phyloP scores from a whole-genome alignment of 2,329 filamentous ascomycete genomes.

The Talaromyces pinophilus region DNA sequence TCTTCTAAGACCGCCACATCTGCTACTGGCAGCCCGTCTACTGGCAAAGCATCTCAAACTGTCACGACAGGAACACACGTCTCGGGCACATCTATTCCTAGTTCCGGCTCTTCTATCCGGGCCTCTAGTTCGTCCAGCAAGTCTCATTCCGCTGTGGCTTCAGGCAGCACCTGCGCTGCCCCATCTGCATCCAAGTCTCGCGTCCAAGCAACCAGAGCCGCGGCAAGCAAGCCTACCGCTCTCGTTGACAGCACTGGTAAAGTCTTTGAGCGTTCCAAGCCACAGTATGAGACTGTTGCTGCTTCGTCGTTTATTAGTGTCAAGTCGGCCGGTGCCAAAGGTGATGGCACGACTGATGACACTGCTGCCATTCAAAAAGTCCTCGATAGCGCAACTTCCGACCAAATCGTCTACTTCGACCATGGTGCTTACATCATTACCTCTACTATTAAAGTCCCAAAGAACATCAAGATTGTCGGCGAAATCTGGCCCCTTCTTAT shows the following conservation, averaged over 20 bases:
- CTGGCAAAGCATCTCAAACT: background rate
- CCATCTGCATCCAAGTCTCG: constrained; percentile 40
- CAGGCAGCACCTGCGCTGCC: constrained; percentile 29
- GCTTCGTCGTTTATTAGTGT: constrained; percentile 77
- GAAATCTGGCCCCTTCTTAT: constrained; percentile 91
- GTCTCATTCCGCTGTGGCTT: background rate
- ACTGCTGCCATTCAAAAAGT: constrained; percentile 79
- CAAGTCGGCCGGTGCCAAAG: constrained; percentile 78
- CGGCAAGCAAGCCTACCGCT: constrained; percentile 63
- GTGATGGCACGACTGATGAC: constrained; percentile 85
- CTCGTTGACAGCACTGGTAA: constrained; percentile 67
- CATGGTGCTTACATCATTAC: constrained; percentile 65
- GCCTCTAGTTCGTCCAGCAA: background rate
- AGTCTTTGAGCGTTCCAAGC: constrained; percentile 82
- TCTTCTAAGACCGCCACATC: background rate
- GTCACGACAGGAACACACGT: background rate
- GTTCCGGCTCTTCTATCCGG: background rate
- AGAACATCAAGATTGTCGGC: constrained; percentile 82
- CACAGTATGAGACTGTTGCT: constrained; percentile 74
- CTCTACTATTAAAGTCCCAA: constrained; percentile 62
- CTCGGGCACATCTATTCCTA: background rate
- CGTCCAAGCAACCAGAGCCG: constrained; percentile 62
- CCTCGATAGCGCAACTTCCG: constrained; percentile 64
- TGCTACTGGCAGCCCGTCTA: background rate
- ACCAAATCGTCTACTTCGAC: constrained; percentile 65